phyloP scores from a whole-genome alignment of 495 filamentous ascomycete species.

The Penicillium alfredii region DNA sequence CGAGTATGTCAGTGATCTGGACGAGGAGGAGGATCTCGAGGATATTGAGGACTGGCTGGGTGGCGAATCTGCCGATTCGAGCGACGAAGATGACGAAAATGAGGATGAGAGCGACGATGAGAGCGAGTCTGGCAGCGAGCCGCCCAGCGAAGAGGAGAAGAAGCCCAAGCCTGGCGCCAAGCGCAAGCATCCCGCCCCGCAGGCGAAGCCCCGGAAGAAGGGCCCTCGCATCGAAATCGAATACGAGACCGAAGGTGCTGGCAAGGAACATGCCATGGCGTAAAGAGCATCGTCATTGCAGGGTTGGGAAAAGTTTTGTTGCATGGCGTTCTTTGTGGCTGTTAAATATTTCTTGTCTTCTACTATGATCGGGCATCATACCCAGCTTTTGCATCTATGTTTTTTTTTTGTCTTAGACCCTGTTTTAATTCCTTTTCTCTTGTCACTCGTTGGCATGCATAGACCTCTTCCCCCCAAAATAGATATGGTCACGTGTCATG shows the following conservation, averaged over 20 bases:
- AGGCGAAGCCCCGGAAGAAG: constrained; percentile 62
- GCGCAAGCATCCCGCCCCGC: constrained; percentile 58
- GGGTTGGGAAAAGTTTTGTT: constrained; percentile 30
- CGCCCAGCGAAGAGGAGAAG: constrained; percentile 38
- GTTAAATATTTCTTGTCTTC: constrained; percentile 14
- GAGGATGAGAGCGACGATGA: constrained; percentile 47
- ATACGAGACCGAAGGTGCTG: constrained; percentile 57
- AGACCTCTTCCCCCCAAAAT: background rate
- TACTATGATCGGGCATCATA: constrained; percentile 36
- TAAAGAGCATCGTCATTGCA: constrained; percentile 16
- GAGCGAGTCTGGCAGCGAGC: constrained; percentile 36
- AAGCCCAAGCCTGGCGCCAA: constrained; percentile 56
- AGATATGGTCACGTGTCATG: background rate
- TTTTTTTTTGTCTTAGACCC: background rate
- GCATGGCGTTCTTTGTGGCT: constrained; percentile 37
- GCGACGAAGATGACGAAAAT: constrained; percentile 45
- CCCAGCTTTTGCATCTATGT: constrained; percentile 35
- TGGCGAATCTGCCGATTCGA: constrained; percentile 51
- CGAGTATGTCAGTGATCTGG: constrained; percentile 77
- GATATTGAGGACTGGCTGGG: constrained; percentile 74
- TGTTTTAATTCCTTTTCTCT: background rate
- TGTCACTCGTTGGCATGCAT: background rate
- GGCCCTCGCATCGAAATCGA: constrained; percentile 62
- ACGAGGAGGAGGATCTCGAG: constrained; percentile 60
- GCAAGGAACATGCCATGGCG: constrained; percentile 43